Base-by-base conservation (phyloP, 2,329 filamentous ascomycete genomes). In the Colletotrichum lindemuthianum region DNA sequence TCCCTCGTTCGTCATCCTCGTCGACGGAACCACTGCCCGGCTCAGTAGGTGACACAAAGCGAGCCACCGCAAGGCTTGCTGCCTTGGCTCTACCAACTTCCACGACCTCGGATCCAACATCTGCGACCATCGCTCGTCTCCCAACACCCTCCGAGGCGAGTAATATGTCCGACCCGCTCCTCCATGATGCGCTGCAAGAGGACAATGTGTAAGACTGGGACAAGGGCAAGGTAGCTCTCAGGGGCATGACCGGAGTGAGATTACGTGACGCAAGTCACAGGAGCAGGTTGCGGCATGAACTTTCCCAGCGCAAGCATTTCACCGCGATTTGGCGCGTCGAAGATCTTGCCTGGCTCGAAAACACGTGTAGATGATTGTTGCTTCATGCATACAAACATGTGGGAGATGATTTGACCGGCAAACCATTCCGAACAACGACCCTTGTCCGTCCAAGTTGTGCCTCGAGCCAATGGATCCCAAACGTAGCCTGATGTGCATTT, bases 331-430 rank as follows among this genome's bases (percentile, higher is more conserved):
- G 24, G 24, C 24, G 24, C 24, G 4, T 24, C 24, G 4, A 24
- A 24, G 24, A 24, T 24, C 24, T 24, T 24, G 24, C 24, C 24
- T 24, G 24, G 24, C 37, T 47, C 16, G 16, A 48, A 48, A 34
- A 54, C 52, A 54, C 50, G 50, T 55, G 24, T 24, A 24, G 44
- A 33, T 50, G 48, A 54, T 64, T 64, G 49, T 49, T 64, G 48
- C 16, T 40, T 50, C 24, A 24, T 54, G 9, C 16, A 53, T 36
- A 15, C 44, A 24, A 54, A 15, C 9, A 37, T 36, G 40, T 15
- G 15, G 36, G 15, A n/a, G 12, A 5, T 52, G 24, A 32, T 40
- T 39, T 47, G 13, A 34, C 40, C 40, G 48, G 40, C 39, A 52
- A 15, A 12, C 13, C 10, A 36, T 51, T 34, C 33, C 39, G 53